Evolutionary conservation across 2,329 filamentous ascomycete species (phyloP).

Genomic region (Lithohypha guttulata): DNA sequence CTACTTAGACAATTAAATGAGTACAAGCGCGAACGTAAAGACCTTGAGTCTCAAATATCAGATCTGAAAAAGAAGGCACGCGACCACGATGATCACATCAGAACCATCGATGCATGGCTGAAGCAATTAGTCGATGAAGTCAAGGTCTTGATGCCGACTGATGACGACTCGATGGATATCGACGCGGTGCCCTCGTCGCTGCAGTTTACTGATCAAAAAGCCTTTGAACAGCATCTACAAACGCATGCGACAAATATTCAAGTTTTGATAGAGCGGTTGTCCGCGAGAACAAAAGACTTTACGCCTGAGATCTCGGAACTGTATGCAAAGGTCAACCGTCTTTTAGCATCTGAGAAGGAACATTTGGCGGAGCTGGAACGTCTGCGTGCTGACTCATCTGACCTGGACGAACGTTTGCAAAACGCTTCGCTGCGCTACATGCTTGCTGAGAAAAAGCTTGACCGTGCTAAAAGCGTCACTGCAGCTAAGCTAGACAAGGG

Average conservation of each 20-base stretch:
- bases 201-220: conserved; percentile 43
- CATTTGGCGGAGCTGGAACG: conserved; percentile 66
- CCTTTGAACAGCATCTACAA: conserved; percentile 69
- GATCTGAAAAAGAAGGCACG: conserved; percentile 67
- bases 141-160: conserved; percentile 23
- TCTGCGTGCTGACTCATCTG: conserved; percentile 66
- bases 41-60: conserved; percentile 68
- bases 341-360: conserved; percentile 74
- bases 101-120: conserved; percentile 87
- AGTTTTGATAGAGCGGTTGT: conserved; percentile 59
- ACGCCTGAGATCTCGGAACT: conserved; percentile 61
- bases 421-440: conserved; percentile 83
- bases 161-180: conserved; percentile 22
- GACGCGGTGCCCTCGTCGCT: conserved; percentile 42
- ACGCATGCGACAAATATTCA: conserved; percentile 67
- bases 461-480: conserved; percentile 76
- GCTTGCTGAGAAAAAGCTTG: conserved; percentile 88
- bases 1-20: conserved; percentile 97
- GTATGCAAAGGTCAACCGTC: conserved; percentile 61
- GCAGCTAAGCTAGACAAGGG: conserved; percentile 89
- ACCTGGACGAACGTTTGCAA: conserved; percentile 76
- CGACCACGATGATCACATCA: conserved; percentile 85
- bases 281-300: conserved; percentile 37
- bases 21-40: conserved; percentile 81
- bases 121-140: conserved; percentile 61